These are phyloP conservation scores for Pulveroboletus frians DNA, from an alignment of 768 basidiomycete species.

Conservation along the genomic window DNA sequence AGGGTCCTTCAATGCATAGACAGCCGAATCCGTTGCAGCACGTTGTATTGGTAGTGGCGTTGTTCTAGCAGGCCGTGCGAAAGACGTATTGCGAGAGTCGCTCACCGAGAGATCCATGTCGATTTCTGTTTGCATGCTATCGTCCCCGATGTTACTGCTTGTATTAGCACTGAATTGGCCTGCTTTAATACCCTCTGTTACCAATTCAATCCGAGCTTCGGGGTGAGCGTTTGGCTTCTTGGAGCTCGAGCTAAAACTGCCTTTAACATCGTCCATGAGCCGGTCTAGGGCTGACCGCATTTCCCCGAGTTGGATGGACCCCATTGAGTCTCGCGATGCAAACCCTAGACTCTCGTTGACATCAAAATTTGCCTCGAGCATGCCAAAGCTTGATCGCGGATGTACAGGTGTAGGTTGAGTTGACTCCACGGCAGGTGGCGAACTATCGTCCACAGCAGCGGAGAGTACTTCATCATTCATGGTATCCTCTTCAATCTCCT, in stretches of 20 bases:
- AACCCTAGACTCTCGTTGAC: slow-evolving; percentile 20
- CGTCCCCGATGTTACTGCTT: slow-evolving; percentile 30
- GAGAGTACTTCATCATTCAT: neutral
- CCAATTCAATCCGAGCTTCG: slow-evolving; percentile 24
- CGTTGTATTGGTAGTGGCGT: slow-evolving; percentile 38
- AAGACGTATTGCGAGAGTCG: slow-evolving; percentile 20
- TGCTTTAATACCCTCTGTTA: slow-evolving; percentile 31
- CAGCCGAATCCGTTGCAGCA: slow-evolving; percentile 48
- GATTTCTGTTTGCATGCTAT: slow-evolving; percentile 29
- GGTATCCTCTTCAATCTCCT: neutral
- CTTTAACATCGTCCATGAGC: slow-evolving; percentile 62
- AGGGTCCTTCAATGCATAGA: slow-evolving; percentile 30
- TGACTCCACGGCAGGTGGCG: neutral
- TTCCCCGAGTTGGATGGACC: slow-evolving; percentile 56
- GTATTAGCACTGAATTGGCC: slow-evolving; percentile 32
- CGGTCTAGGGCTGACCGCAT: slow-evolving; percentile 71
- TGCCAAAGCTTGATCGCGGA: slow-evolving; percentile 11
- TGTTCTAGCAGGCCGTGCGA: slow-evolving; percentile 3
- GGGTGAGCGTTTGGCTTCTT: slow-evolving; percentile 9
- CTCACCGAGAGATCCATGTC: slow-evolving; percentile 29
- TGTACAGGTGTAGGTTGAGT: slow-evolving; percentile 9
- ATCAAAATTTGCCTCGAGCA: slow-evolving; percentile 24
- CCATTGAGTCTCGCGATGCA: slow-evolving; percentile 37
- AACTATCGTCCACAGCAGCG: neutral
- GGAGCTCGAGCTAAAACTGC: slow-evolving; percentile 23